These are phyloP conservation scores for Falciphora oryzae DNA, from an alignment of 2,329 filamentous ascomycete species.

Conservation along the genomic window DNA sequence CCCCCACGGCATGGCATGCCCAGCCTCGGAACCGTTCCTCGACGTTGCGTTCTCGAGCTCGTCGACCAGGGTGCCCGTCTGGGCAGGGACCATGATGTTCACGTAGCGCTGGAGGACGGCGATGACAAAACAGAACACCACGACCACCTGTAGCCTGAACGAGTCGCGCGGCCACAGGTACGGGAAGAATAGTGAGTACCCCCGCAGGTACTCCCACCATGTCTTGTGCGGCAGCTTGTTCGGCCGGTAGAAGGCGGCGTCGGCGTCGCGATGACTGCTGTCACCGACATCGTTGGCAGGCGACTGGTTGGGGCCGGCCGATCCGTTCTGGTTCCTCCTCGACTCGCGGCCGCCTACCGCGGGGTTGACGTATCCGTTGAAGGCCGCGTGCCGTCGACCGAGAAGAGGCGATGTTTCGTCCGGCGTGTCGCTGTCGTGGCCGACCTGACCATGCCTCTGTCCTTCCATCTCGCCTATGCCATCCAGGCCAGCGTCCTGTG, in stretches of 20 bases:
- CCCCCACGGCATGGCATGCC: slow-evolving; percentile 58
- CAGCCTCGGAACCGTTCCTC: slow-evolving; percentile 27
- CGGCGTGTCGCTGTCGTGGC: neutral
- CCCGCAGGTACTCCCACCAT: slow-evolving; percentile 94
- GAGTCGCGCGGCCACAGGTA: slow-evolving; percentile 94
- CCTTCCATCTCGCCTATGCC: neutral
- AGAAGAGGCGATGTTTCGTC: slow-evolving; percentile 63
- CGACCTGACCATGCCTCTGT: slow-evolving; percentile 20
- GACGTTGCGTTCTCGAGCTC: slow-evolving; percentile 45
- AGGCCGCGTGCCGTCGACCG: slow-evolving; percentile 33
- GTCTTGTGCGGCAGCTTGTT: slow-evolving; percentile 79
- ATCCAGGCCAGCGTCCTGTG: slow-evolving; percentile 32
- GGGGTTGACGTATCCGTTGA: slow-evolving; percentile 32
- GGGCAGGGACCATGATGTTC: slow-evolving; percentile 79
- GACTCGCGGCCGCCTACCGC: slow-evolving; percentile 14
- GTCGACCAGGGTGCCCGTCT: slow-evolving; percentile 76
- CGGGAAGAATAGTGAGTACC: slow-evolving; percentile 90
- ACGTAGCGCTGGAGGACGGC: slow-evolving; percentile 75
- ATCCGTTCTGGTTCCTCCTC: slow-evolving; percentile 13
- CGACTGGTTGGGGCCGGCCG: neutral
- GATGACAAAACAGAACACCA: slow-evolving; percentile 75
- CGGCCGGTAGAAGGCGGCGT: slow-evolving; percentile 82
- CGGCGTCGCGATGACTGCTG: slow-evolving; percentile 44
- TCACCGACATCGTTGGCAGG: neutral
- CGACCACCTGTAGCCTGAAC: slow-evolving; percentile 64